phyloP scores from a whole-genome alignment of 1,139 yeast species.

The Sugiyamaella novakii region DNA sequence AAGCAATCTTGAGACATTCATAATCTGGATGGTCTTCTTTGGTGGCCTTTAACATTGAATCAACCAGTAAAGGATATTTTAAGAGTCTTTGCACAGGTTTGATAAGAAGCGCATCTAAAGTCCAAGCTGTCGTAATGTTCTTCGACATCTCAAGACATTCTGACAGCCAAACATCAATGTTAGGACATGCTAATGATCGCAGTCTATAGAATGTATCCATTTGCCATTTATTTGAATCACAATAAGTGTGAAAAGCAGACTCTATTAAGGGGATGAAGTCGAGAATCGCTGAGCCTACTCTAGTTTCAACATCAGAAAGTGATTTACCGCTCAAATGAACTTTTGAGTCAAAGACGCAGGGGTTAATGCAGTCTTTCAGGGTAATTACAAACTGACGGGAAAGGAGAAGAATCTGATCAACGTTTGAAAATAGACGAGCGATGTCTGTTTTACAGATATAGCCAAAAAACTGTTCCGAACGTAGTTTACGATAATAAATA shows the following conservation, averaged over 20 bases:
- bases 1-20: constrained; percentile 36
- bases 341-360: constrained; percentile 29
- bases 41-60: constrained; percentile 37
- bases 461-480: constrained; percentile 34
- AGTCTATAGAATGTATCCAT: constrained; percentile 36
- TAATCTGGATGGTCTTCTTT: constrained; percentile 40
- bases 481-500: constrained; percentile 35
- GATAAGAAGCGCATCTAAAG: constrained; percentile 46
- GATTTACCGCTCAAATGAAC: constrained; percentile 19
- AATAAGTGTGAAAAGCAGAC: constrained; percentile 38
- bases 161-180: constrained; percentile 39
- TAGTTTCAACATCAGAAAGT: constrained; percentile 36
- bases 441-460: constrained; percentile 38
- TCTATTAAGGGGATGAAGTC: constrained; percentile 41
- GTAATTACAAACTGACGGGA: constrained; percentile 36
- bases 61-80: constrained; percentile 46
- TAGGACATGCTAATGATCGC: constrained; percentile 36
- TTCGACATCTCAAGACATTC: constrained; percentile 36
- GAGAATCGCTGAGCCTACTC: constrained; percentile 40
- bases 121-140: constrained; percentile 45
- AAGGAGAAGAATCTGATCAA: constrained; percentile 37
- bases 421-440: constrained; percentile 37
- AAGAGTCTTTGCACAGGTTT: constrained; percentile 49
- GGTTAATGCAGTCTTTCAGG: constrained; percentile 35
- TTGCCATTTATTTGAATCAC: constrained; percentile 39